Evolutionary conservation across 768 basidiomycete genomes (phyloP).

Genomic region (Favolaschia claudopus): DNA sequence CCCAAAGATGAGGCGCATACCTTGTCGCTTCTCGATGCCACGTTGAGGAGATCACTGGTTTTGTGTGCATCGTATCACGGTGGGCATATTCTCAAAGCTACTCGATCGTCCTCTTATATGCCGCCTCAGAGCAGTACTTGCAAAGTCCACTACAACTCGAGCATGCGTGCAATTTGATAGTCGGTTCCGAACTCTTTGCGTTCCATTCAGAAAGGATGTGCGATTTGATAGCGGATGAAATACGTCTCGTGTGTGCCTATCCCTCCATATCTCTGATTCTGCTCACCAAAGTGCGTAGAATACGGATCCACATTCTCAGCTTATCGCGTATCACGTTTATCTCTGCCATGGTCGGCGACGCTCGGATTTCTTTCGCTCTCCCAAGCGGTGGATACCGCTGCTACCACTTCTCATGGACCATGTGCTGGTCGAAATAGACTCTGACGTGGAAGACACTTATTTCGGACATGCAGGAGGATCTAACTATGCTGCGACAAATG

Average conservation of each 20-base stretch:
- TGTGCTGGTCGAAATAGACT: conserved; percentile 81
- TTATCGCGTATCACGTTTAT: conserved; percentile 82
- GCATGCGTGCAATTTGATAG: conserved; percentile 78
- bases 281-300: conserved; percentile 52
- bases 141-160: conserved; percentile 85
- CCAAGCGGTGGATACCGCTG: conserved; percentile 84
- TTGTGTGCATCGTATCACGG: conserved; percentile 90
- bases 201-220: conserved; percentile 95
- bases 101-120: too few relatives aligned
- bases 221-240: conserved; percentile 76
- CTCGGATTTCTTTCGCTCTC: conserved; percentile 74
- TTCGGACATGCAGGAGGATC: conserved; percentile 51
- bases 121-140: conserved; percentile 82
- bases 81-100: too few relatives aligned
- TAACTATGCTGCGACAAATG: conserved; percentile 42
- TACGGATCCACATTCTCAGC: conserved; percentile 85
- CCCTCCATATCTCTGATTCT: conserved; percentile 5
- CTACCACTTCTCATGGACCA: conserved; percentile 87
- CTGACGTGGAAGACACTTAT: conserved; percentile 71
- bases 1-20: conserved; percentile 69
- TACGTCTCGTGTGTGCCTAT: conserved; percentile 61
- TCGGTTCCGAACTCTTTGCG: conserved; percentile 86
- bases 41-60: conserved; percentile 76
- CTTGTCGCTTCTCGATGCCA: conserved; percentile 78
- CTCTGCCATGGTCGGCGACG: conserved; percentile 77